Conservation (phyloP, 306 rosid species). For the Crataegus laevigata region DNA sequence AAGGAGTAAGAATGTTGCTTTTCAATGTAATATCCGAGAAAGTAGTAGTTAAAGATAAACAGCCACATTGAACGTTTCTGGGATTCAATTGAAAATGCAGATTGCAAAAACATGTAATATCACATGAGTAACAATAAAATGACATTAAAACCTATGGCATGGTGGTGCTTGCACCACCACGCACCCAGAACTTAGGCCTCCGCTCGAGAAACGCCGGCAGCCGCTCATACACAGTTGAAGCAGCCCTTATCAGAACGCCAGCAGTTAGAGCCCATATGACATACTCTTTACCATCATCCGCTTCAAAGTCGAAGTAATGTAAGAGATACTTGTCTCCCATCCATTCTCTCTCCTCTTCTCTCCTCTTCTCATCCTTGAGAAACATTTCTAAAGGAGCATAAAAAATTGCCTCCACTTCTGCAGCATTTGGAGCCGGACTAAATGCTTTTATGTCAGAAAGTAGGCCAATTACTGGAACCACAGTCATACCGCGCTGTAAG, state of each 20-base stretch:
- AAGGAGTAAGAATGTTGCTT: too few relatives aligned
- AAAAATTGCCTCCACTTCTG: slow-evolving; percentile 77
- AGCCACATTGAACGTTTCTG: background rate
- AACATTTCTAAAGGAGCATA: slow-evolving; percentile 86
- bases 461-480: slow-evolving; percentile 77
- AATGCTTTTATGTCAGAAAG: slow-evolving; percentile 56
- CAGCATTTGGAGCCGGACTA: slow-evolving; percentile 47
- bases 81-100: background rate
- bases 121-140: background rate
- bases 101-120: background rate
- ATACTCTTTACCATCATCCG: slow-evolving; percentile 33
- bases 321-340: slow-evolving; percentile 55
- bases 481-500: slow-evolving; percentile 45
- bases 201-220: slow-evolving; percentile 66
- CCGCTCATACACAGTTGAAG: slow-evolving; percentile 46
- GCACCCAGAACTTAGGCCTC: slow-evolving; percentile 76
- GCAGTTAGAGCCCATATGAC: slow-evolving; percentile 94
- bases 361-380: slow-evolving; percentile 82
- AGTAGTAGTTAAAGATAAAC: background rate
- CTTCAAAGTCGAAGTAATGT: slow-evolving; percentile 60
- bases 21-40: background rate
- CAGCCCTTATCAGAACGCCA: slow-evolving; percentile 58
- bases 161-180: slow-evolving; percentile 16
- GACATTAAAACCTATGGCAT: slow-evolving; percentile 7
- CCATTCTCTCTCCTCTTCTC: slow-evolving; percentile 65